Conservation (phyloP, 257 asterid species). For the Cordia subcordata region DNA sequence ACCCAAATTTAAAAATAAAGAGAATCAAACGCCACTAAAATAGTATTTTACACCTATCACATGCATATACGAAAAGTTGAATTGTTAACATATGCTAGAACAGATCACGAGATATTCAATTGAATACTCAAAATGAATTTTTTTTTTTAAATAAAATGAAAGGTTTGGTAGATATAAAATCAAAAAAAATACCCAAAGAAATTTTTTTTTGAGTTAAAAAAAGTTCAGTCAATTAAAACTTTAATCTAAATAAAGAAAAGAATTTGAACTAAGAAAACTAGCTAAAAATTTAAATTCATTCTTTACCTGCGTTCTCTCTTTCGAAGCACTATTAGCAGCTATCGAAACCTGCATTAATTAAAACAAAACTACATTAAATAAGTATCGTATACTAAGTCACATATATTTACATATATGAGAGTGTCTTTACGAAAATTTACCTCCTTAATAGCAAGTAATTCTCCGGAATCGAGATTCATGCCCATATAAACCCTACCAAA, state of each 20-base stretch:
- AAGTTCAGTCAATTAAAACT: not conserved
- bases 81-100: not conserved
- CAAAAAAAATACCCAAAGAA: not conserved
- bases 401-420: not conserved
- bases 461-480: constrained; percentile 97
- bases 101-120: not conserved
- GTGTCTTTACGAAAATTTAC: constrained; percentile 19
- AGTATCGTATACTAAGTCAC: not conserved
- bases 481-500: constrained; percentile 99
- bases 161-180: too few species aligned
- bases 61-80: not conserved
- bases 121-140: too few species aligned
- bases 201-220: too few species aligned
- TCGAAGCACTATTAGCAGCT: constrained; percentile 56
- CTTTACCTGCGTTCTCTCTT: constrained; percentile 65
- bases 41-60: not conserved
- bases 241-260: not conserved
- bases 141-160: too few species aligned
- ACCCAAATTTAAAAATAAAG: not conserved
- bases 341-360: constrained; percentile 57
- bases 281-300: constrained; percentile 12
- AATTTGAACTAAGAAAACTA: constrained; percentile 1
- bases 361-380: not conserved
- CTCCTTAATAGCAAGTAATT: constrained; percentile 91
- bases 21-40: not conserved